phyloP scores from a whole-genome alignment of 768 basidiomycete genomes.

The Calocybe gangraenosa region DNA sequence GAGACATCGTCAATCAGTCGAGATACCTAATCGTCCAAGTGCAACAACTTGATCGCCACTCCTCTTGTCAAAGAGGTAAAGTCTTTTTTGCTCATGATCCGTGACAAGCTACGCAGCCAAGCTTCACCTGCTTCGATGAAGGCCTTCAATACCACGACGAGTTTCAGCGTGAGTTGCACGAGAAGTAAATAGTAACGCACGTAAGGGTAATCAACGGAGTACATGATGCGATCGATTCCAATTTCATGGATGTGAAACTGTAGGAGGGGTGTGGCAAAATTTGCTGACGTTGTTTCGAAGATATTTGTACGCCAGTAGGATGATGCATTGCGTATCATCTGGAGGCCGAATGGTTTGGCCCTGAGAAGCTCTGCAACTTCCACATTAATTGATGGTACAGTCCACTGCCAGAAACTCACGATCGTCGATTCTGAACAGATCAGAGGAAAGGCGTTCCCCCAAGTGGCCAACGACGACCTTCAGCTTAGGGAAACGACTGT shows the following conservation, averaged over 20 bases:
- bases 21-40: conserved; percentile 20
- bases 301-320: conserved; percentile 36
- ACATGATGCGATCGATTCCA: conserved; percentile 36
- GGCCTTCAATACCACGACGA: conserved; percentile 12
- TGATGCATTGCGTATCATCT: conserved; percentile 33
- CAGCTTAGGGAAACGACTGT: conserved; percentile 36
- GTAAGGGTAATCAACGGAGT: conserved; percentile 35
- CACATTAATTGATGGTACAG: background rate
- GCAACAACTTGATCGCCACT: conserved; percentile 25
- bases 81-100: conserved; percentile 17
- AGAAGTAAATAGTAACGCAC: conserved; percentile 15
- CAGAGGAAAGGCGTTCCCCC: conserved; percentile 38
- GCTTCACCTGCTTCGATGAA: conserved; percentile 15
- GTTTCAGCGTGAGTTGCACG: background rate
- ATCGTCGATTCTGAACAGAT: conserved; percentile 34
- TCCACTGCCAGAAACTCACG: conserved; percentile 21
- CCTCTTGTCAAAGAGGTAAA: conserved; percentile 23
- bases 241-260: conserved; percentile 36
- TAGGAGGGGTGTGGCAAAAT: conserved; percentile 34
- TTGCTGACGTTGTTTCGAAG: conserved; percentile 36
- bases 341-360: conserved; percentile 25
- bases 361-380: conserved; percentile 25
- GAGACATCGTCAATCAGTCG: too few relatives aligned
- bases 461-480: conserved; percentile 40
- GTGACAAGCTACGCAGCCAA: conserved; percentile 22